phyloP scores from a whole-genome alignment of 108 stramenopile genomes.

The Pseudonitzschia delicatissima region DNA sequence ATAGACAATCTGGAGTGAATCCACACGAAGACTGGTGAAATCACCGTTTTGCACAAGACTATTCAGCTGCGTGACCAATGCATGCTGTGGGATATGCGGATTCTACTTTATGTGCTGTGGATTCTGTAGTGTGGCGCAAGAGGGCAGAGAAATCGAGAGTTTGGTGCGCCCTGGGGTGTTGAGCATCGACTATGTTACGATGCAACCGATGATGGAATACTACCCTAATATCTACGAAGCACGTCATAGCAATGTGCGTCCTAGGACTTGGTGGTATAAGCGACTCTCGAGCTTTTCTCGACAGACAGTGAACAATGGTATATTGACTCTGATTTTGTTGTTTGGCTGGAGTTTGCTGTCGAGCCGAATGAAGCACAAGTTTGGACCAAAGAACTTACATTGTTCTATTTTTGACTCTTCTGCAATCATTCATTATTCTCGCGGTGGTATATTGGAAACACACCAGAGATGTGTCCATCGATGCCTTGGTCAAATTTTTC shows the following conservation, averaged over 20 bases:
- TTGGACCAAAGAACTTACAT: constrained; percentile 27
- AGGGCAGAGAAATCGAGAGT: constrained; percentile 65
- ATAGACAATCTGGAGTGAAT: constrained; percentile 2
- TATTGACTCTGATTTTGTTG: background rate
- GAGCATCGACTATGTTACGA: constrained; percentile 72
- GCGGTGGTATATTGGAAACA: constrained; percentile 62
- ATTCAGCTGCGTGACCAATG: constrained; percentile 36
- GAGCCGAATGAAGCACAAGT: constrained; percentile 16
- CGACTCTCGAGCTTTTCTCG: constrained; percentile 30
- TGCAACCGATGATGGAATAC: constrained; percentile 71
- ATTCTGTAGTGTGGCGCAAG: constrained; percentile 76
- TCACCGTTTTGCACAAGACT: constrained; percentile 39
- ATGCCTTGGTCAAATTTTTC: constrained; percentile 83
- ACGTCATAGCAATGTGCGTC: constrained; percentile 6
- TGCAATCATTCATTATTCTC: constrained; percentile 53
- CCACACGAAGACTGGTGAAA: constrained; percentile 15
- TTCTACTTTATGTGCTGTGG: constrained; percentile 66
- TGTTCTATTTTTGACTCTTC: constrained; percentile 52
- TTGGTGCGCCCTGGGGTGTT: constrained; percentile 47
- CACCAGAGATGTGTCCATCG: constrained; percentile 56
- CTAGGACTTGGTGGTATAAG: constrained; percentile 17
- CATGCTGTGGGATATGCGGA: constrained; percentile 45
- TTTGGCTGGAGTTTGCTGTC: constrained; percentile 34
- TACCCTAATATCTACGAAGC: constrained; percentile 49
- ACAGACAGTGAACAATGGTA: constrained; percentile 2